Evolutionary conservation across 2,329 filamentous ascomycete species (phyloP).

Genomic region (Pseudofabraea citricarpa): DNA sequence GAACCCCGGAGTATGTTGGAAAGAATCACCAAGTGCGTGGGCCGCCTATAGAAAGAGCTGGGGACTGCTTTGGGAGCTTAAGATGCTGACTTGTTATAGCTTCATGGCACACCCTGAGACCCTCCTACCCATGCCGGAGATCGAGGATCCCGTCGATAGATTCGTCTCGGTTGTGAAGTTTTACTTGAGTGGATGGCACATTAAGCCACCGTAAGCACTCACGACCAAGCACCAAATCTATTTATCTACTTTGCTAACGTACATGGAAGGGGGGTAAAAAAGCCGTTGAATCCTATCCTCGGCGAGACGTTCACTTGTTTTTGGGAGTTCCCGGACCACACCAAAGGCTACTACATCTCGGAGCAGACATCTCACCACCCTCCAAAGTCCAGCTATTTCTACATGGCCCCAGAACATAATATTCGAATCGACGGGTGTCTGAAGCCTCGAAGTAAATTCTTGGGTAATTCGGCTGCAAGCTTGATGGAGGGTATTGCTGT

Average conservation of each 20-base stretch:
- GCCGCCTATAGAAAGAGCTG: background rate
- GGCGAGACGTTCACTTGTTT: constrained; percentile 94
- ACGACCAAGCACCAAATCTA: no score
- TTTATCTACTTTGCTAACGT: constrained; percentile 3
- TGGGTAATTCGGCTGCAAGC: constrained; percentile 95
- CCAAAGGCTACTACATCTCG: constrained; percentile 88
- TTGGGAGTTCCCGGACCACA: constrained; percentile 85
- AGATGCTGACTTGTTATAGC: constrained; percentile 42
- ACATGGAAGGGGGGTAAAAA: constrained; percentile 79
- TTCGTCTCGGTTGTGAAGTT: constrained; percentile 97
- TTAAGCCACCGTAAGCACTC: constrained; percentile 86
- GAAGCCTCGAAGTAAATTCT: constrained; percentile 89
- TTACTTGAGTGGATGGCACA: constrained; percentile 98
- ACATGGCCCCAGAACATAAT: constrained; percentile 89
- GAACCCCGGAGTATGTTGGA: constrained; percentile 98
- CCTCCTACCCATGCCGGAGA: constrained; percentile 77
- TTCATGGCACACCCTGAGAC: constrained; percentile 99
- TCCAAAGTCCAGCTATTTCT: constrained; percentile 98
- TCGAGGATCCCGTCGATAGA: constrained; percentile 83
- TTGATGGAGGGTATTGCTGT: constrained; percentile 97
- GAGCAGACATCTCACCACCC: constrained; percentile 98
- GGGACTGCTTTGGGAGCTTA: background rate
- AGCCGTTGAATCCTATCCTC: constrained; percentile 92
- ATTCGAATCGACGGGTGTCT: constrained; percentile 94
- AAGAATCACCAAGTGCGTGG: constrained; percentile 87